Evolutionary conservation across 768 basidiomycete species (phyloP).

Genomic region (Multifurca ochricompacta): DNA sequence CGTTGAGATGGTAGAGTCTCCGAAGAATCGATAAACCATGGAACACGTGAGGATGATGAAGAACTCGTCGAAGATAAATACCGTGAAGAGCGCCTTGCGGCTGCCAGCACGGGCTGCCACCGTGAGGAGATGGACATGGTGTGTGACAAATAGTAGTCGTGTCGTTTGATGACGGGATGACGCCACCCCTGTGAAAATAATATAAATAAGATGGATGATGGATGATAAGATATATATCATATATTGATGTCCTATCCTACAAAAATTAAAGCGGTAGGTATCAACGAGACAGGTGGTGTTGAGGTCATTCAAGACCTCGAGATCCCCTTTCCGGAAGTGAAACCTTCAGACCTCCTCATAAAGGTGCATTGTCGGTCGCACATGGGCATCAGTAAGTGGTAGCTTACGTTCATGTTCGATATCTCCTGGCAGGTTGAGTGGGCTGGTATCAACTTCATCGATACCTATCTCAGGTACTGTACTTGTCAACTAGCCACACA

Average conservation of each 20-base stretch:
- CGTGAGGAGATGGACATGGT: too few relatives aligned
- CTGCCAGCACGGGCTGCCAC: not conserved
- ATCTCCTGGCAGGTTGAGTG: conserved; percentile 49
- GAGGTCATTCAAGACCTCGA: conserved; percentile 68
- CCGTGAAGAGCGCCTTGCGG: not conserved
- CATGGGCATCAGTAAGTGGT: not conserved
- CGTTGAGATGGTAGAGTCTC: conserved; percentile 16
- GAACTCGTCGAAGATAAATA: not conserved
- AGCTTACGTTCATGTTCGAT: not conserved
- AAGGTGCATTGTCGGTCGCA: conserved; percentile 27
- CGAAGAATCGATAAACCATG: conserved; percentile 64
- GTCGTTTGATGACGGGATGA: not conserved
- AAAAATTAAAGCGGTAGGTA: conserved; percentile 65
- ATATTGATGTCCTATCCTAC: conserved; percentile 45
- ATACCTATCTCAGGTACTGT: conserved; percentile 67
- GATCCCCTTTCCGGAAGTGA: conserved; percentile 58
- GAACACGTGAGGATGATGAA: conserved; percentile 22
- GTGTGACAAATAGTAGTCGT: too few relatives aligned
- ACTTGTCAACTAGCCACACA: conserved; percentile 15
- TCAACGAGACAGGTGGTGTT: conserved; percentile 64
- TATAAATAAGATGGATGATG: too few relatives aligned
- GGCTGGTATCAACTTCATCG: conserved; percentile 81
- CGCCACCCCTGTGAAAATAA: not conserved
- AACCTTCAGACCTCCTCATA: conserved; percentile 51
- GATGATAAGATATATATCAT: not conserved